A percentile compares a stretch with the other conserved stretches of the same genome.
Evolutionary conservation across 352 stramenopile genomes (phyloP).

Genomic region (Plasmopara viticola): DNA sequence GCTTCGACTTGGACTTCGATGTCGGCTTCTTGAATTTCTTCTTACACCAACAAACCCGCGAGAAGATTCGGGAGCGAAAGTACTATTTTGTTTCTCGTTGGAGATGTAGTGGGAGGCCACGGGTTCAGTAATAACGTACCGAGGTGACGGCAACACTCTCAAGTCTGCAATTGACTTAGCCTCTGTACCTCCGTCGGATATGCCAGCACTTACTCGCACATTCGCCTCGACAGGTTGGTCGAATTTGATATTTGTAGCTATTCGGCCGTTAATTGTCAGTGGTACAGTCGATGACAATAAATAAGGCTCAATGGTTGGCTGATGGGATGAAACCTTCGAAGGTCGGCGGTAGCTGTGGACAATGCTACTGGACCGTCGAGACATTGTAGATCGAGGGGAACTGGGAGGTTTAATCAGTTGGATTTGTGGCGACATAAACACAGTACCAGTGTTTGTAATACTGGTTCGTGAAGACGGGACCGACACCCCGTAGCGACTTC

Average conservation of each 20-base stretch:
- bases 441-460: conserved; percentile 7
- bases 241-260: conserved; percentile 1
- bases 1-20: conserved; percentile 10
- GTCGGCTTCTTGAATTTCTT: conserved; percentile 9
- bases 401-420: conserved; percentile 7
- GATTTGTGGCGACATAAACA: conserved; percentile 14
- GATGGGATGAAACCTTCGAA: conserved; percentile 5
- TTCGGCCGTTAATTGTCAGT: conserved; percentile 17
- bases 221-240: conserved; percentile 1
- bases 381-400: conserved; percentile 13
- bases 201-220: background rate
- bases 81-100: conserved; percentile 16
- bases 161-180: conserved; percentile 9
- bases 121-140: conserved; percentile 16
- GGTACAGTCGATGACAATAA: background rate
- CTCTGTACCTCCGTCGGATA: background rate
- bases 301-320: conserved; percentile 1
- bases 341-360: conserved; percentile 12
- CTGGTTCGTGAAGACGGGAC: conserved; percentile 14
- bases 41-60: conserved; percentile 8
- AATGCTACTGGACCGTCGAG: conserved; percentile 1
- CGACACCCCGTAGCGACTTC: conserved; percentile 5
- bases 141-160: conserved; percentile 19
- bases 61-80: conserved; percentile 14
- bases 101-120: conserved; percentile 6